These are phyloP conservation scores for Sporisorium exsertum DNA, from an alignment of 1,284 basidiomycete species.

Conservation along the genomic window DNA sequence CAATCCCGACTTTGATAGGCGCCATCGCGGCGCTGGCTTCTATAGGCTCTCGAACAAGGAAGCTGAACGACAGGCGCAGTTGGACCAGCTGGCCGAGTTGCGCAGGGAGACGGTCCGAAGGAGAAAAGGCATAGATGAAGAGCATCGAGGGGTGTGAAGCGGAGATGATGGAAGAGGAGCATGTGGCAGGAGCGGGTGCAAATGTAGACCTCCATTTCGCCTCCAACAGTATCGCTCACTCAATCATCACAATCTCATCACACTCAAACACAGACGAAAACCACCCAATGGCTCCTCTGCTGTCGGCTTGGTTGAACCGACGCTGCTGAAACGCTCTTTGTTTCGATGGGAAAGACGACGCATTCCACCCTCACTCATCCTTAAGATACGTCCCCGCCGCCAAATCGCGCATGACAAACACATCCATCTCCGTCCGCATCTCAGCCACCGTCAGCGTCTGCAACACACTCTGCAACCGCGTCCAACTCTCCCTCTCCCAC, in stretches of 20 bases:
- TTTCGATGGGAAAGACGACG: neutral
- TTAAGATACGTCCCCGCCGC: constrained; percentile 27
- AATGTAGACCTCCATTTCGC: no score
- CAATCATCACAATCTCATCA: no score
- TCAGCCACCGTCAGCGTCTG: constrained; percentile 56
- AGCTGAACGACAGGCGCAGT: constrained; percentile 78
- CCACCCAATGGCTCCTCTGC: neutral
- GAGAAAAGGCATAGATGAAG: neutral
- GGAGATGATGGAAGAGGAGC: neutral
- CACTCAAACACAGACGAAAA: no score
- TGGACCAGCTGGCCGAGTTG: constrained; percentile 79
- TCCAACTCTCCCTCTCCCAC: constrained; percentile 56
- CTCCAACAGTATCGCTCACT: no score
- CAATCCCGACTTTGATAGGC: constrained; percentile 82
- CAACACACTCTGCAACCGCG: constrained; percentile 38
- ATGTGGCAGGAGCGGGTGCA: no score
- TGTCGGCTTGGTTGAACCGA: no score
- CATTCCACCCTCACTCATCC: constrained; percentile 13
- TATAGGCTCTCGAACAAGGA: constrained; percentile 89
- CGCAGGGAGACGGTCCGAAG: constrained; percentile 77
- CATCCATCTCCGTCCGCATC: constrained; percentile 53
- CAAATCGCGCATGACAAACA: constrained; percentile 53
- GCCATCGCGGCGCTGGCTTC: constrained; percentile 87
- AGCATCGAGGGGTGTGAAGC: neutral
- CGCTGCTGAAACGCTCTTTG: neutral